phyloP scores from a whole-genome alignment of 441 rosid species.

The Aleurites moluccanus region DNA sequence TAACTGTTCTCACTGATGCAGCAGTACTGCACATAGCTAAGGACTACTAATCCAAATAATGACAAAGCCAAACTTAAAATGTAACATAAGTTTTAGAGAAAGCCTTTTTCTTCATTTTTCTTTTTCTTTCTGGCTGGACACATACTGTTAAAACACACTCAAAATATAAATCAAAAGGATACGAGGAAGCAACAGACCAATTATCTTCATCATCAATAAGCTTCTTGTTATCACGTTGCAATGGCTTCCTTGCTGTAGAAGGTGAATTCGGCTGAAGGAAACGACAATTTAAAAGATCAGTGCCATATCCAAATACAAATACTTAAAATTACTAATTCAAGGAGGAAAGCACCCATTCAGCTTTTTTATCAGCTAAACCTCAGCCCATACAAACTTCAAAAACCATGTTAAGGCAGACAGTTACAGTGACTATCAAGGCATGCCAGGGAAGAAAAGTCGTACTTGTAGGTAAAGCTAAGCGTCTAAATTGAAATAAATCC shows the following conservation, averaged over 20 bases:
- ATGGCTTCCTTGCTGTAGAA: slow-evolving; percentile 41
- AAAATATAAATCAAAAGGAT: slow-evolving; percentile 44
- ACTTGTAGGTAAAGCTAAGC: background rate
- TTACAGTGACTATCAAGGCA: background rate
- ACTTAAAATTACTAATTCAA: background rate
- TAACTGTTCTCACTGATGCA: slow-evolving; percentile 63
- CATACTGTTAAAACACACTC: background rate
- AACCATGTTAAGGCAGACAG: background rate
- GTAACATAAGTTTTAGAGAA: background rate
- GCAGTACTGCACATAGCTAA: slow-evolving; percentile 58
- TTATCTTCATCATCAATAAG: slow-evolving; percentile 79
- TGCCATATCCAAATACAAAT: background rate
- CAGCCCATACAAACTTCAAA: slow-evolving; percentile 2
- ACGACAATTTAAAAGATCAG: slow-evolving; percentile 11
- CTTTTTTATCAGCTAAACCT: background rate
- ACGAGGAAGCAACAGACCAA: slow-evolving; percentile 86
- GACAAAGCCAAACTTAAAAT: background rate
- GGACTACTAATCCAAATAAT: slow-evolving; percentile 31
- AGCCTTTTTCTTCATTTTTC: background rate
- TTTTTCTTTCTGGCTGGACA: background rate
- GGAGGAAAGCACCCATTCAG: background rate
- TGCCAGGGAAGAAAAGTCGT: background rate
- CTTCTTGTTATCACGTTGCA: slow-evolving; percentile 55
- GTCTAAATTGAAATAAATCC: background rate
- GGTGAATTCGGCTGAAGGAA: slow-evolving; percentile 47